Percentiles rank a stretch among this genome's conserved stretches.
These are phyloP conservation scores for Nidularia sp. DNA, from an alignment of 768 basidiomycete genomes.

Conservation along the genomic window DNA sequence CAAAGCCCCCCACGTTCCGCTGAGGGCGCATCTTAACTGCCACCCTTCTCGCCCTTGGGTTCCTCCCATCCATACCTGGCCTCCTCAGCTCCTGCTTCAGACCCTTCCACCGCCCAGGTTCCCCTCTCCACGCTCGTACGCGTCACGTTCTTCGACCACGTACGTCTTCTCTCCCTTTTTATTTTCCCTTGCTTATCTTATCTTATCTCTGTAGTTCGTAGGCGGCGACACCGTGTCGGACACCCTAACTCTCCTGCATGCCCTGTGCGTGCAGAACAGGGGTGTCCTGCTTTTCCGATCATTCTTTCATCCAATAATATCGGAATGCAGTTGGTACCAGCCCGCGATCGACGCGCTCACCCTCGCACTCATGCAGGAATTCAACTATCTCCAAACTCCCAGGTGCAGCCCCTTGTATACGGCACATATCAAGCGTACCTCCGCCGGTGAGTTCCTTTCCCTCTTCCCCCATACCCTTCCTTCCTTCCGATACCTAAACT, in stretches of 20 bases:
- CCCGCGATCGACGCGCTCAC: constrained; percentile 84
- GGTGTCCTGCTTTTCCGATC: constrained; percentile 57
- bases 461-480: not conserved
- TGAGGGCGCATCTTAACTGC: not conserved
- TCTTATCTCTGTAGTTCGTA: constrained; percentile 57
- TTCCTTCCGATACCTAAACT: not conserved
- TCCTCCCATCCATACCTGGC: not conserved
- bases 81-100: not conserved
- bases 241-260: constrained; percentile 58
- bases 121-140: constrained; percentile 46
- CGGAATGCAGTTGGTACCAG: constrained; percentile 51
- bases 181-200: not conserved
- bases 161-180: constrained; percentile 19
- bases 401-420: constrained; percentile 68
- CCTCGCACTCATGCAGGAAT: constrained; percentile 68
- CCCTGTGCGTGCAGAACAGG: constrained; percentile 62
- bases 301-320: constrained; percentile 3
- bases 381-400: constrained; percentile 45
- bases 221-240: constrained; percentile 79
- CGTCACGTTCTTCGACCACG: constrained; percentile 84
- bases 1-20: not conserved
- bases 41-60: not conserved
- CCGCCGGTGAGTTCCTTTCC: constrained; percentile 42
- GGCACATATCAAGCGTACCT: constrained; percentile 91
- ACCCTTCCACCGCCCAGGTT: not conserved